Base-by-base conservation (phyloP, 148 eudicot genomes). In the Hydrangea macrophylla region DNA sequence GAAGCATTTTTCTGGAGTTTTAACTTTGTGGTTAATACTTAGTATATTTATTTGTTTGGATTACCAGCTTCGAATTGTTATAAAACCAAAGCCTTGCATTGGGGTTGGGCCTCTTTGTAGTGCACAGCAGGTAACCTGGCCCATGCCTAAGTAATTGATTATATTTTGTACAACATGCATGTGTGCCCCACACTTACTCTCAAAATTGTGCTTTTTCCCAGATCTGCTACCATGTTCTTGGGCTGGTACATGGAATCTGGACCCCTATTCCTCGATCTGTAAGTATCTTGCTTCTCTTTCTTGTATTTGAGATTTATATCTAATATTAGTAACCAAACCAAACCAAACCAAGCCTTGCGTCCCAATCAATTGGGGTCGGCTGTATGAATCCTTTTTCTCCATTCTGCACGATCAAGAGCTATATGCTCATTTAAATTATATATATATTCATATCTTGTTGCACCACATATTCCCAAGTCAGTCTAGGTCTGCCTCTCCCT, bases 211-310 rank as follows among this genome's bases (percentile, higher is more conserved):
- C 20, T 26, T 40, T 77, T 17, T 78, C 75, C n/a, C 84, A 94
- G 99, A 83, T 94, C 64, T 89, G 97, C 75, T 94, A 94, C 79
- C 96, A 94, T 84, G 90, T 91, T 57, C 93, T 94, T 64, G 99
- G 97, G 69, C 88, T 94, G 68, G 90, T 94, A 33, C 99, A 94
- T 84, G 84, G 91, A 67, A 91, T 85, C 77, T 94, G 99, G 99
- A 83, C 91, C 13, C 99, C 99, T 26, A 79, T 94, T 60, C 99
- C 99, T 66, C 79, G 90, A 80, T 82, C 97, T 59, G 99, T 94
- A 75, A 59, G 97, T 90, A 30, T 32, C 64, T 67, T 62, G 50
- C 67, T 60, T 45, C 68, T 57, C 40, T 37, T 56, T 59, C 67
- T 62, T 55, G 13, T 58, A 60, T 67, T 50, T 17, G 40, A 36